phyloP scores from a whole-genome alignment of 2,329 filamentous ascomycete species.

The Arthrobotrys pseudoclavata region DNA sequence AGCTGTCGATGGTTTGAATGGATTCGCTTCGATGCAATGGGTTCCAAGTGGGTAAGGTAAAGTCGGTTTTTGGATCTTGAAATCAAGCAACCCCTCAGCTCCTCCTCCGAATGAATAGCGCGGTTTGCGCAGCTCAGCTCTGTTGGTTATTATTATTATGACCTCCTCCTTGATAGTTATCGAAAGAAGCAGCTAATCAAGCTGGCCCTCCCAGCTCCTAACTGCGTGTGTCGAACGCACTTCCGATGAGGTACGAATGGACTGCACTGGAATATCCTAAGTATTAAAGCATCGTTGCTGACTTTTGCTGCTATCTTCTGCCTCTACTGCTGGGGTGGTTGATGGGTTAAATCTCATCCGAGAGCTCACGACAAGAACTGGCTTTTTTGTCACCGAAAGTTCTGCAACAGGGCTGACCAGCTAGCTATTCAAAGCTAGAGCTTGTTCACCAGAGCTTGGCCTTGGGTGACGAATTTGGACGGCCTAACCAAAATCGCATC shows the following conservation, averaged over 20 bases:
- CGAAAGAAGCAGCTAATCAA: constrained; percentile 36
- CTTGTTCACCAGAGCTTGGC: constrained; percentile 24
- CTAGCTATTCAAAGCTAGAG: constrained; percentile 25
- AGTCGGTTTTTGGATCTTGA: neutral
- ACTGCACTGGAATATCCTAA: constrained; percentile 39
- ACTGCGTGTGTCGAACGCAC: constrained; percentile 54
- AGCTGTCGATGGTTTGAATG: constrained; percentile 27
- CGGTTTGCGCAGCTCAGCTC: constrained; percentile 44
- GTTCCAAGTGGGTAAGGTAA: constrained; percentile 23
- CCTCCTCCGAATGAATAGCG: constrained; percentile 48
- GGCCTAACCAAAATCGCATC: constrained; percentile 55
- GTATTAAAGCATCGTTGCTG: constrained; percentile 48
- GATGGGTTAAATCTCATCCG: constrained; percentile 51
- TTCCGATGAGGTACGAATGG: constrained; percentile 55
- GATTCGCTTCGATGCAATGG: constrained; percentile 29
- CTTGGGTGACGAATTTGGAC: constrained; percentile 31
- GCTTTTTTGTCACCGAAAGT: constrained; percentile 38
- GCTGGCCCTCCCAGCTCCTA: constrained; percentile 55
- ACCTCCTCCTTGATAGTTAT: constrained; percentile 38
- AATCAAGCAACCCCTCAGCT: constrained; percentile 41
- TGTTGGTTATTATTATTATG: constrained; percentile 22
- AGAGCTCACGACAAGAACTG: constrained; percentile 46
- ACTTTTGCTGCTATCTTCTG: constrained; percentile 19
- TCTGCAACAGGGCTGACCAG: constrained; percentile 44
- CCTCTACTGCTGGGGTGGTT: constrained; percentile 40